A percentile compares a stretch with the other conserved stretches of the same genome.
Evolutionary conservation across 371 early-diverging fungal genomes (phyloP).

Genomic region (Mortierella sp.): DNA sequence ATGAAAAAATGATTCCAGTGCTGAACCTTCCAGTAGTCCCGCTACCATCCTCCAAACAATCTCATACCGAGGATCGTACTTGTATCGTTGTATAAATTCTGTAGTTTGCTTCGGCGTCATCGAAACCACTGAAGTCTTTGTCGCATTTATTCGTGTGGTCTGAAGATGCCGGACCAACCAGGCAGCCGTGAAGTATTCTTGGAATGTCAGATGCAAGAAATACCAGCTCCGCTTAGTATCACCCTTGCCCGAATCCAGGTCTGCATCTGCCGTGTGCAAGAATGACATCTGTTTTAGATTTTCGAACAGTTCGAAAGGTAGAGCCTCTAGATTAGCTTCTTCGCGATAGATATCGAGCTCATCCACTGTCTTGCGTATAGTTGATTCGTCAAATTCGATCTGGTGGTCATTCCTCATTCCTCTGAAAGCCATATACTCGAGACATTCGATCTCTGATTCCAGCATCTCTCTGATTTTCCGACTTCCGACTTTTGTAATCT

Average conservation of each 20-base stretch:
- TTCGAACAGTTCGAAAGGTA: neutral
- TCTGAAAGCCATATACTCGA: neutral
- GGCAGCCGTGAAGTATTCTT: neutral
- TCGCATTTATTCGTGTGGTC: neutral
- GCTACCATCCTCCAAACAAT: neutral
- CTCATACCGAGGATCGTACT: neutral
- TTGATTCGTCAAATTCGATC: neutral
- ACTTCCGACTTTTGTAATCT: neutral
- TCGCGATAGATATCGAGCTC: neutral
- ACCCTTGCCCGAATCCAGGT: neutral
- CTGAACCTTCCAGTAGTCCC: neutral
- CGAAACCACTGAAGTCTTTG: neutral
- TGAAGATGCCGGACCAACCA: neutral
- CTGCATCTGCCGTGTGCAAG: neutral
- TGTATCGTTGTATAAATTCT: neutral
- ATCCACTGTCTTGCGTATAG: neutral
- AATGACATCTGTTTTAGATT: neutral
- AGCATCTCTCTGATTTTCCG: no score
- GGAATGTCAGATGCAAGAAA: neutral
- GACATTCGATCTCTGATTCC: neutral
- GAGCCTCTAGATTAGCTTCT: neutral
- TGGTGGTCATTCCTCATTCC: neutral
- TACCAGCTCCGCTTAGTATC: neutral
- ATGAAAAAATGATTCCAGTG: conserved; percentile 2
- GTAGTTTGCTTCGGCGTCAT: neutral